Base-by-base conservation (phyloP, 768 basidiomycete species). In the Suillus subluteus region DNA sequence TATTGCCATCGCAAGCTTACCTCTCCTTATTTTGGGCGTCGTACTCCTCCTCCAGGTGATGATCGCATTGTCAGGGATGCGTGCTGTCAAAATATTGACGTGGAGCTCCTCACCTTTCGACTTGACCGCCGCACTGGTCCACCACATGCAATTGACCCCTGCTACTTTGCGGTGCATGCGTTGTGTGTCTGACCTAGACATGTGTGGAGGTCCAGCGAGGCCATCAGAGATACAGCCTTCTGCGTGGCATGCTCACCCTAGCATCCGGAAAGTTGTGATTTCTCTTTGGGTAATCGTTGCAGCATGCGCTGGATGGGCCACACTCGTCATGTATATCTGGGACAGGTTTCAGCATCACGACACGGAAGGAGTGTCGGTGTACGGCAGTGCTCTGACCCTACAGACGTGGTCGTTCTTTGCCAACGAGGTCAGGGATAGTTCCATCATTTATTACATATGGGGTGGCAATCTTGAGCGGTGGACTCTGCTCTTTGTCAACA, bases 31-130 rank as follows among this genome's bases (percentile, higher is more conserved):
- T 48, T 23, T 48, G 12, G 46, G 46, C 2, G 5, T 48, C 12
- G 12, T n/a, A 23, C 46, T 67, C 56, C 72, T 64, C 0, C 74
- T 71, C 21, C 46, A 48, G 46, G 46, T 23, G 46, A 23, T 23
- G 1, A 48, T 48, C 46, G n/a, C 46, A 13, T 48, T 48, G 46
- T 23, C 46, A 48, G 46, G 1, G 46, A 48, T 48, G n/a, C 5
- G 9, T 9, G 4, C 46, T 0, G 4, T 46, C 46, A 46, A 46
- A 5, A 46, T 46, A 9, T 5, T 46, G 46, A 46, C 78, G 6
- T 78, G 78, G 78, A 79, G 78, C 21, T 73, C 76, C 32, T 78
- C 76, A 2, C 66, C 75, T 46, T 46, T 46, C 8, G 21, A 46
- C 46, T 5, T 46, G 46, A 46, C 46, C n/a, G 46, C 46, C n/a